phyloP scores from a whole-genome alignment of 495 filamentous ascomycete genomes.

The Penicillium coffeae region DNA sequence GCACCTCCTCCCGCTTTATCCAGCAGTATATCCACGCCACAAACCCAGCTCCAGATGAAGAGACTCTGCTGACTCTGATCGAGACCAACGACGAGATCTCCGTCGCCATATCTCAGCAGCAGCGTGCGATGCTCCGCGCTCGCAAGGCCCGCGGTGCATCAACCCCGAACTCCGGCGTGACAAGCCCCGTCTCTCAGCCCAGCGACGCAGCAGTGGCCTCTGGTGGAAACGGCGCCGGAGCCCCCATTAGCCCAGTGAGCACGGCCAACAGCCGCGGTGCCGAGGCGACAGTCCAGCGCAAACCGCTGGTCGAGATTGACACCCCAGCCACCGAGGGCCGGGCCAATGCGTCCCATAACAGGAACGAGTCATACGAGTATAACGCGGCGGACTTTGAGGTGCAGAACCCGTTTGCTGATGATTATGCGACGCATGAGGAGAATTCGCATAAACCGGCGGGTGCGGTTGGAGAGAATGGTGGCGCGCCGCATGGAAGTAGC shows the following conservation, averaged over 20 bases:
- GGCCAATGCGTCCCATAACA: slow-evolving; percentile 7
- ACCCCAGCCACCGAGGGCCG: slow-evolving; percentile 9
- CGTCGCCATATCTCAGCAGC: slow-evolving; percentile 72
- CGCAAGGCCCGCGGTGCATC: slow-evolving; percentile 36
- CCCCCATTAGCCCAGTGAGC: neutral
- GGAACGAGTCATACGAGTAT: slow-evolving; percentile 31
- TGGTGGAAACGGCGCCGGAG: neutral
- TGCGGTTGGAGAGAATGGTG: slow-evolving; percentile 7
- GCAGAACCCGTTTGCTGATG: slow-evolving; percentile 46
- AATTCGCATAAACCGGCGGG: neutral
- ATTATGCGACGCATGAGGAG: slow-evolving; percentile 19
- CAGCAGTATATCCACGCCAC: slow-evolving; percentile 78
- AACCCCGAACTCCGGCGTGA: slow-evolving; percentile 15
- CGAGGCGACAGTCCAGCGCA: neutral
- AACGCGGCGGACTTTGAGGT: slow-evolving; percentile 43
- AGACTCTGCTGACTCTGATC: slow-evolving; percentile 87
- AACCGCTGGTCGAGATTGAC: slow-evolving; percentile 7
- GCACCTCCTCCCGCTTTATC: slow-evolving; percentile 69
- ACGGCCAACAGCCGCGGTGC: neutral
- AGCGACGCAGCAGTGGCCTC: slow-evolving; percentile 7
- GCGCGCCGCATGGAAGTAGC: neutral
- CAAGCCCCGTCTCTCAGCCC: slow-evolving; percentile 1
- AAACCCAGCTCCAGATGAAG: slow-evolving; percentile 79
- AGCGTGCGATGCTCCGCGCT: slow-evolving; percentile 74
- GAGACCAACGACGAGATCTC: slow-evolving; percentile 90